phyloP scores from a whole-genome alignment of 192 early-diverging fungal species.

The Lunasporangiospora selenospora region DNA sequence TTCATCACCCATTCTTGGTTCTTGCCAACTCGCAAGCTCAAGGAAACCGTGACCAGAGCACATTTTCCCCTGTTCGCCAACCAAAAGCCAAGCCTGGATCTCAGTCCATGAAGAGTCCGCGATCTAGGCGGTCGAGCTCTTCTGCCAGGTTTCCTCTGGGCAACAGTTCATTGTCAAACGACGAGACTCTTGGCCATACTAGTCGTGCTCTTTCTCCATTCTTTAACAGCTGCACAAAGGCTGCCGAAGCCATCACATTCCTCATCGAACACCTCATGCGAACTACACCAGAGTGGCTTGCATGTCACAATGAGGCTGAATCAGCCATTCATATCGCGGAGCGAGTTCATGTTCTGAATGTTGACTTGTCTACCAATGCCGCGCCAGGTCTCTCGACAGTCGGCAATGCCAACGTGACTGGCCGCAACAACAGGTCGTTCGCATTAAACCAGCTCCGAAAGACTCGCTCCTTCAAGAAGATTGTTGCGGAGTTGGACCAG shows the following conservation, averaged over 20 bases:
- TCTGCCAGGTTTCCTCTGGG: neutral
- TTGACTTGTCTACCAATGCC: neutral
- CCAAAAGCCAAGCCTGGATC: constrained; percentile 22
- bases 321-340: constrained; percentile 41
- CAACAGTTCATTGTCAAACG: neutral
- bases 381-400: no score
- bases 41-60: neutral
- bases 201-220: constrained; percentile 20
- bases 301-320: constrained; percentile 36
- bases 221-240: constrained; percentile 43
- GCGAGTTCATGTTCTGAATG: constrained; percentile 29
- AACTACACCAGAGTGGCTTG: constrained; percentile 42
- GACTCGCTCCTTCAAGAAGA: constrained; percentile 17
- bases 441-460: constrained; percentile 12
- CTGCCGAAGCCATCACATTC: constrained; percentile 40
- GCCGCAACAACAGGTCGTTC: neutral
- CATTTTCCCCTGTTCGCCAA: neutral
- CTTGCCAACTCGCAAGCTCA: constrained; percentile 27
- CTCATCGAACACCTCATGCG: constrained; percentile 34
- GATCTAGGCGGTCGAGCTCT: constrained; percentile 26
- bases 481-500: constrained; percentile 23
- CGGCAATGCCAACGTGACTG: neutral
- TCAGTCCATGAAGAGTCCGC: constrained; percentile 10
- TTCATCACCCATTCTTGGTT: constrained; percentile 40
- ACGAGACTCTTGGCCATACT: neutral